Evolutionary conservation across 257 asterid genomes (phyloP), one percentile per base, ranked within the genome.

Genomic region (Apocynum venetum): DNA sequence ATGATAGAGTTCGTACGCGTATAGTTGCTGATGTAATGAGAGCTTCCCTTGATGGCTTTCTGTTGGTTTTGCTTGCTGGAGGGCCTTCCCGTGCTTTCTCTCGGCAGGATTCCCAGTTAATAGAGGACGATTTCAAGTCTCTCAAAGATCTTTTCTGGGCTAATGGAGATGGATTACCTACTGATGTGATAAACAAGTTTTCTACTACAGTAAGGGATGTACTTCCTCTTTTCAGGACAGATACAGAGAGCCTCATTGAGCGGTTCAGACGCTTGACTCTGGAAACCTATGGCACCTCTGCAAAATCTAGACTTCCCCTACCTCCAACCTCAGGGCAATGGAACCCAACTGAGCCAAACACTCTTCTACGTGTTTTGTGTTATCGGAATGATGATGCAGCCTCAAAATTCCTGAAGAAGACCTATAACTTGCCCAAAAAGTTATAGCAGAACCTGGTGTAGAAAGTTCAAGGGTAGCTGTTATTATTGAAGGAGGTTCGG

Each of bases 281-380:
- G 82, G 97, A 91, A 81, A 76, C 93, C 0, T 88, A 87, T 46
- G 97, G 97, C 73, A 87, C 95, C 72, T 88, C 97, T 2, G 93
- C 97, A 12, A 96, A 91, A 78, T 84, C 96, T 12, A 85, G 97
- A 72, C 89, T 96, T 74, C 99, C 98, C 15, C 85, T 96, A 66
- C 99, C 99, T 57, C 91, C 98, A 67, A 96, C 98, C 0, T 90
- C 99, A 0, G 99, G 97, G 60, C 97, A 93, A 71, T 96, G 99
- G 99, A 90, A 81, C 81, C 86, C 97, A 3, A 83, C 91, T 2
- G 99, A 96, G 66, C 96, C 99, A 1, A 96, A 96, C 85, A 96
- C 97, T 0, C 82, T 96, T 83, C 71, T 96, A 84, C 88, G 99
- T 46, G 93, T 96, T 85, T 73, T 91, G 80, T 96, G 99, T 83